Base-by-base conservation (phyloP, 2,329 filamentous ascomycete species). In the Fonsecaea pugnacius region DNA sequence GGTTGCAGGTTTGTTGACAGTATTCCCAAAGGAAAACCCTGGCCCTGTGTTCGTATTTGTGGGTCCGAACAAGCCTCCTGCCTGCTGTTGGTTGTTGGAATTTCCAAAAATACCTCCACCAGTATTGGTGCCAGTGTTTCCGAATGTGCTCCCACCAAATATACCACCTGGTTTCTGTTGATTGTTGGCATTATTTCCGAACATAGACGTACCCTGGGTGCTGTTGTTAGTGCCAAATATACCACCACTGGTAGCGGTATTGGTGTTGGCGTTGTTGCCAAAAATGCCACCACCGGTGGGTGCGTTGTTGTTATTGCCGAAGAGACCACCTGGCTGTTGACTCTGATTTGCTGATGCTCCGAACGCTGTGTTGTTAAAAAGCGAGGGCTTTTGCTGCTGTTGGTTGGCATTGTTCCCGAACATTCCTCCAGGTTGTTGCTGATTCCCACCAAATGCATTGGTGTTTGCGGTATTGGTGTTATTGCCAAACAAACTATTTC, bases 111-210 rank as follows among this genome's bases (percentile, higher is more conserved):
- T 74, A 40, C 77, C 74, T 46, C 74, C 72, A 57, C 43, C 79
- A 75, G 70, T 40, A 35, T 52, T 63, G 9, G 64, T 62, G 21
- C 64, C 68, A 33, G 54, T 66, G 50, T 62, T 64, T 3, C 70
- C 69, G 50, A 71, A 70, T 14, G 69, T 62, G 55, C 66, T 68
- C 54, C 64, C 55, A 52, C 65, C 65, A 59, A 85, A 85, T 8
- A 85, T 74, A 46, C 80, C 77, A 55, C 78, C 75, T 48, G 79
- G 79, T 50, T 78, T 76, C 63, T 73, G 75, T 79, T 69, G 84
- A 81, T 72, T 80, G 80, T 70, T 86, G 84, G 52, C 76, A 78
- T 69, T 82, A 74, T 72, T 77, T 71, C 78, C 79, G 58, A 81
- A 81, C 12, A 82, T 73, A 40, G 75, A 73, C 51, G 72, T 72